Evolutionary conservation across 2,329 filamentous ascomycete species (phyloP), one percentile per base, ranked within the genome.

Genomic region (Sclerotinia sclerotiorum): DNA sequence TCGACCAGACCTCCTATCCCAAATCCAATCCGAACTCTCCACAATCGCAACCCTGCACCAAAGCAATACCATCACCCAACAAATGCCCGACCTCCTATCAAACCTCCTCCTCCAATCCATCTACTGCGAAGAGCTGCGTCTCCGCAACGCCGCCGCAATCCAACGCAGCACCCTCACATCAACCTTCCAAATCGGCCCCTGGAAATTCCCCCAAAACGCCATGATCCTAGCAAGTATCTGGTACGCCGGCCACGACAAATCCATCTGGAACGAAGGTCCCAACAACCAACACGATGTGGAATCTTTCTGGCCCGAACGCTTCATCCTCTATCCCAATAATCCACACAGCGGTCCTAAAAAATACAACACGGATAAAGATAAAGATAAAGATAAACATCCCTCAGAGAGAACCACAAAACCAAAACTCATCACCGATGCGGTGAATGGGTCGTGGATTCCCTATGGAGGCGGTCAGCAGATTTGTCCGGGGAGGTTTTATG

Each of bases 401-500:
- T 49, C 21, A 4, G 56, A 65, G 10, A 61, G 69, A 27, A n/a
- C 42, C 4, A 13, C 57, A n/a, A 68, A 76, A 32, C 71, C 74
- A 0, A 66, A 68, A 1, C 77, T 77, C 57, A 74, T 67, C 4
- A 69, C 73, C 0, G 73, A 77, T 0, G 72, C 74, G 1, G 75
- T 76, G 0, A 74, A 73, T 10, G 78, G 77, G 0, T 75, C 75
- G 0, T 81, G 75, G 71, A 74, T 79, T 3, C 79, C 78, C 0
- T 80, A 75, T 35, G 79, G 79, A 0, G 78, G 78, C 3, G 78
- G 79, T 0, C 68, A 69, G 5, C 73, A 74, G 10, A 75, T 78
- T 29, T 81, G 79, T 35, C 79, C 78, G 0, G 79, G 79, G 1
- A 76, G 77, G 0, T 77, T 78, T 51, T 80, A 79, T 46, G 77